phyloP scores from a whole-genome alignment of 352 stramenopile genomes.

The Phytophthora vignae region DNA sequence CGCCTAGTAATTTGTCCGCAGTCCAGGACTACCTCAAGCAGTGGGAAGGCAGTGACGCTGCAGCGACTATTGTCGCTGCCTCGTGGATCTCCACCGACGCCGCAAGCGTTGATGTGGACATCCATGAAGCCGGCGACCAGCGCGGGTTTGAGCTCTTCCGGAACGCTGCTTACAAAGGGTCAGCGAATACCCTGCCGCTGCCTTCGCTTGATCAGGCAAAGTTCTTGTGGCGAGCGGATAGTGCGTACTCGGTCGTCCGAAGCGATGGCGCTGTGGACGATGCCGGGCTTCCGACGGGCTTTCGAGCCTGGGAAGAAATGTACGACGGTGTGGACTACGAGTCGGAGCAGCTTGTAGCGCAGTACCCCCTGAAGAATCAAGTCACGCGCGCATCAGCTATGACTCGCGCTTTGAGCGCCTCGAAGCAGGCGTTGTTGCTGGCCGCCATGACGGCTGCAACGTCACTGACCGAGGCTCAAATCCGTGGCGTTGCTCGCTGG shows the following conservation, averaged over 20 bases:
- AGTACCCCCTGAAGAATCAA: conserved; percentile 46
- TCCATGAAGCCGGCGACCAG: conserved; percentile 40
- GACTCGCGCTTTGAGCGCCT: conserved; percentile 26
- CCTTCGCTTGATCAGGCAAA: conserved; percentile 52
- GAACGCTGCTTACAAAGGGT: conserved; percentile 33
- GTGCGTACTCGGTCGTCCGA: conserved; percentile 55
- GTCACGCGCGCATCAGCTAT: conserved; percentile 23
- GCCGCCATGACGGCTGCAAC: conserved; percentile 40
- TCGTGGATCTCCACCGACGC: conserved; percentile 49
- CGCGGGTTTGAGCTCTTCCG: conserved; percentile 63
- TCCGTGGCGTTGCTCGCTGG: conserved; percentile 56
- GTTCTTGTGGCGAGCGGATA: conserved; percentile 47
- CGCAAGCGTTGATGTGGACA: conserved; percentile 57
- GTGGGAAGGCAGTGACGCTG: conserved; percentile 59
- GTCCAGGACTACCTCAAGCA: conserved; percentile 50
- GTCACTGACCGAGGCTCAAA: conserved; percentile 43
- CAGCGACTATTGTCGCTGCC: conserved; percentile 35
- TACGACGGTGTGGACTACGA: conserved; percentile 64
- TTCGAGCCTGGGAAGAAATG: conserved; percentile 66
- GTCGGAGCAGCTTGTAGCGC: conserved; percentile 48
- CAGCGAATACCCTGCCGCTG: conserved; percentile 12
- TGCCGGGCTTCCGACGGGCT: conserved; percentile 51
- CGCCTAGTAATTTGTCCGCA: conserved; percentile 27
- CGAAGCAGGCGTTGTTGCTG: conserved; percentile 39
- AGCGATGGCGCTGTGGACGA: conserved; percentile 17